A percentile compares a stretch with the other conserved stretches of the same genome.
Conservation (phyloP, 2,329 filamentous ascomycete genomes). For the Cladosporium sp. region DNA sequence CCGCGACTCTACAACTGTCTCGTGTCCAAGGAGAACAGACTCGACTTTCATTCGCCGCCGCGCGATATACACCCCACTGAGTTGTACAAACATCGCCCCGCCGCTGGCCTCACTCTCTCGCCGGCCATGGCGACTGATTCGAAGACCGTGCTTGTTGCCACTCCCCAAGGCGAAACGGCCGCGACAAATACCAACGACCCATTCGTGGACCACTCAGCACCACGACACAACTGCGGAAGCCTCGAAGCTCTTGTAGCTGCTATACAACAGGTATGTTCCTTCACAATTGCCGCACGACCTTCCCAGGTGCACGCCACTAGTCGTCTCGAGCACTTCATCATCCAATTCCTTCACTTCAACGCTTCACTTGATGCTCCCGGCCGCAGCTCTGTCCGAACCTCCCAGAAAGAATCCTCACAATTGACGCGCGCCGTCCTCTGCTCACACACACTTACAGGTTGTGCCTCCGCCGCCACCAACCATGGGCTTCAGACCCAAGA, state of each 20-base stretch:
- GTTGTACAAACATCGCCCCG: background rate
- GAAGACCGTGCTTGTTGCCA: background rate
- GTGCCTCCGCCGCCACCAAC: slow-evolving; percentile 8
- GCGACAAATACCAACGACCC: background rate
- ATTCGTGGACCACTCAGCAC: slow-evolving; percentile 21
- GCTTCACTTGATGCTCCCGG: background rate
- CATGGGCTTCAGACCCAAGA: background rate
- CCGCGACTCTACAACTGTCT: background rate
- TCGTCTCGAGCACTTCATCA: background rate
- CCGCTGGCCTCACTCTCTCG: background rate
- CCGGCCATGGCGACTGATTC: background rate
- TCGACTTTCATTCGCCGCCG: background rate
- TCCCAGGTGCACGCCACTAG: background rate
- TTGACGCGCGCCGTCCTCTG: background rate
- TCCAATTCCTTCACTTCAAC: background rate
- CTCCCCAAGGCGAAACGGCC: background rate
- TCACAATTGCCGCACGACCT: background rate
- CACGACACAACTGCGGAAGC: slow-evolving; percentile 19
- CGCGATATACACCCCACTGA: background rate
- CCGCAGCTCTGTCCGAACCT: background rate
- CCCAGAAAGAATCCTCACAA: background rate
- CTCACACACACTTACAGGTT: slow-evolving; percentile 23
- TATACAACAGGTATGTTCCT: slow-evolving; percentile 27
- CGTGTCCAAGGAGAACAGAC: background rate
- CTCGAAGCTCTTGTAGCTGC: slow-evolving; percentile 26